phyloP scores from a whole-genome alignment of 192 early-diverging fungal species.

The Kickxella alabastrina region DNA sequence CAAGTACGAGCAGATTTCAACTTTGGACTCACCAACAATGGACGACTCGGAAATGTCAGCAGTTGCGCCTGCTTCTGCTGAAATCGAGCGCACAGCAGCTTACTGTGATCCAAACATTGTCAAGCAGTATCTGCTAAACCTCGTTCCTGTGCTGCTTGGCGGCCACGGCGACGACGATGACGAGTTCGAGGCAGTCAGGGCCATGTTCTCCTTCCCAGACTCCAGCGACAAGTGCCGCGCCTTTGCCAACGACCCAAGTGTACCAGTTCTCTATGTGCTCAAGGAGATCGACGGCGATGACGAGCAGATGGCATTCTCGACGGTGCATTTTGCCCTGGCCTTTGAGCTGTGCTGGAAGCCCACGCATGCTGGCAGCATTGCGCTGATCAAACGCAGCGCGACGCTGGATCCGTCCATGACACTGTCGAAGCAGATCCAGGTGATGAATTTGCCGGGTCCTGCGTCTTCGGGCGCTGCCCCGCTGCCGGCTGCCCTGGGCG shows the following conservation, averaged over 20 bases:
- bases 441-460: slow-evolving; percentile 86
- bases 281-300: slow-evolving; percentile 60
- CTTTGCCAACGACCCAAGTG: slow-evolving; percentile 72
- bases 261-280: slow-evolving; percentile 71
- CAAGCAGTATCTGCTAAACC: slow-evolving; percentile 64
- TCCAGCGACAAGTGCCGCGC: slow-evolving; percentile 65
- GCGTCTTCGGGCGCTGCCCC: slow-evolving; percentile 30
- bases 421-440: slow-evolving; percentile 77
- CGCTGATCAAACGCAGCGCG: slow-evolving; percentile 71
- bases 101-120: slow-evolving; percentile 60
- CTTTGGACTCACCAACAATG: too few relatives aligned
- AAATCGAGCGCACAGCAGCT: slow-evolving; percentile 12
- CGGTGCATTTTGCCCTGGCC: slow-evolving; percentile 54
- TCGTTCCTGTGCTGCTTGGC: slow-evolving; percentile 71
- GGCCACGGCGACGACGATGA: slow-evolving; percentile 36
- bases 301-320: slow-evolving; percentile 5
- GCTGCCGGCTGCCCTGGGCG: neutral
- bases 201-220: slow-evolving; percentile 64
- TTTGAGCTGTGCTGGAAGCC: slow-evolving; percentile 74
- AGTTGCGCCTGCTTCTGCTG: slow-evolving; percentile 7
- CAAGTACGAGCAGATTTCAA: too few relatives aligned
- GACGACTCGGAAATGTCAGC: slow-evolving; percentile 22
- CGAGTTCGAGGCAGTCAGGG: slow-evolving; percentile 53
- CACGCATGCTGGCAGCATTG: slow-evolving; percentile 70
- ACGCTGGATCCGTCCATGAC: slow-evolving; percentile 69